These are phyloP conservation scores for Nemania abortiva DNA, from an alignment of 2,329 filamentous ascomycete species.

Conservation along the genomic window DNA sequence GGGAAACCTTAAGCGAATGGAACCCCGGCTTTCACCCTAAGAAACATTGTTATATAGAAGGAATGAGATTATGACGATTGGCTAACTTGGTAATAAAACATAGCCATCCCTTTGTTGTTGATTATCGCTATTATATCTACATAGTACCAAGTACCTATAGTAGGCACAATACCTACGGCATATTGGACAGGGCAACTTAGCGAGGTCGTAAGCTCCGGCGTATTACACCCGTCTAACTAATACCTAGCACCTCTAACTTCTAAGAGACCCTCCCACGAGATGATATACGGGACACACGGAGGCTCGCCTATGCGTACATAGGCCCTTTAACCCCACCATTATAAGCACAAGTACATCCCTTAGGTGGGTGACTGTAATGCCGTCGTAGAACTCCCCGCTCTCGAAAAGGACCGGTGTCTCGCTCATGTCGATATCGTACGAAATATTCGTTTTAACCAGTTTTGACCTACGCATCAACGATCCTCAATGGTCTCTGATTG, in stretches of 20 bases:
- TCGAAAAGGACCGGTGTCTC: not conserved
- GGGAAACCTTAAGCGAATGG: not conserved
- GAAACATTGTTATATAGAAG: too few relatives aligned
- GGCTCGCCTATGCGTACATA: not conserved
- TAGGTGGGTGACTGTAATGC: not conserved
- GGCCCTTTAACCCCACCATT: not conserved
- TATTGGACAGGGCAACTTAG: slow-evolving; percentile 8
- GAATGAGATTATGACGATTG: not conserved
- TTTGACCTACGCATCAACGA: too few relatives aligned
- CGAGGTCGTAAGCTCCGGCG: not conserved
- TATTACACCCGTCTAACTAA: not conserved
- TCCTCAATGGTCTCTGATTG: slow-evolving; percentile 12
- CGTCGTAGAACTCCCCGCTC: not conserved
- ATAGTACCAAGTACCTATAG: not conserved
- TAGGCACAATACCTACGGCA: not conserved
- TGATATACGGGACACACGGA: not conserved
- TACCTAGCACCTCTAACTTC: too few relatives aligned
- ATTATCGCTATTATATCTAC: too few relatives aligned
- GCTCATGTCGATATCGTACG: slow-evolving; percentile 3
- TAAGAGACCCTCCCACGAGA: not conserved
- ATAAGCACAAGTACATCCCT: too few relatives aligned
- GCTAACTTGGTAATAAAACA: not conserved
- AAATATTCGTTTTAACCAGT: not conserved
- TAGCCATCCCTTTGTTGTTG: not conserved
- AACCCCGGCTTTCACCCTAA: not conserved